Conservation (phyloP, 1,284 basidiomycete genomes). For the Boletus mariae region DNA sequence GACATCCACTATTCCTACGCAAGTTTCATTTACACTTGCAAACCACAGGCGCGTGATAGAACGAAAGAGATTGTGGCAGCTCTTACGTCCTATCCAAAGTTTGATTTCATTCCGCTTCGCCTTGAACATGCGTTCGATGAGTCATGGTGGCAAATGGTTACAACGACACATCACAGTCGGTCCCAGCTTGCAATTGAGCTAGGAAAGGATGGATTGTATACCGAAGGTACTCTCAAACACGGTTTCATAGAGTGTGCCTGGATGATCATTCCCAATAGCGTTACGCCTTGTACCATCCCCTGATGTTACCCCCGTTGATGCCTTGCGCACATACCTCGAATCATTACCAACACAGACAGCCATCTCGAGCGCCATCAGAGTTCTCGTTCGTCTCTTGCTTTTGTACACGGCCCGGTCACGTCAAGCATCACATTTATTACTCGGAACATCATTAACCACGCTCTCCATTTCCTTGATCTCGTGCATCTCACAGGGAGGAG, state of each 20-base stretch:
- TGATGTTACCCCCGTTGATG: constrained; percentile 37
- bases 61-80: constrained; percentile 47
- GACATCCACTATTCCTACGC: constrained; percentile 21
- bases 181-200: constrained; percentile 43
- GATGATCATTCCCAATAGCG: constrained; percentile 27
- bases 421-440: constrained; percentile 67
- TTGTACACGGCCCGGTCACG: constrained; percentile 58
- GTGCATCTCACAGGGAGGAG: constrained; percentile 75
- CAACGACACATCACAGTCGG: constrained; percentile 26
- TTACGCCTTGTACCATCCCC: constrained; percentile 27
- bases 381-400: constrained; percentile 68
- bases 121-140: constrained; percentile 71
- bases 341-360: constrained; percentile 79
- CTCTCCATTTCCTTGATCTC: constrained; percentile 77
- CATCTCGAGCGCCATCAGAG: constrained; percentile 57
- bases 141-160: constrained; percentile 58
- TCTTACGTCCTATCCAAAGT: constrained; percentile 45
- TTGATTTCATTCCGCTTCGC: constrained; percentile 58
- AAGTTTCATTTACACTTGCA: background rate
- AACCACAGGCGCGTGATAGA: constrained; percentile 50
- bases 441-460: constrained; percentile 81
- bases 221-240: constrained; percentile 23
- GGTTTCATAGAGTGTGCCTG: background rate
- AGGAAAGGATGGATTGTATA: constrained; percentile 44
- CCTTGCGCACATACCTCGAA: constrained; percentile 58